Conservation (phyloP, 2,329 filamentous ascomycete genomes). For the Fonsecaea nubica region DNA sequence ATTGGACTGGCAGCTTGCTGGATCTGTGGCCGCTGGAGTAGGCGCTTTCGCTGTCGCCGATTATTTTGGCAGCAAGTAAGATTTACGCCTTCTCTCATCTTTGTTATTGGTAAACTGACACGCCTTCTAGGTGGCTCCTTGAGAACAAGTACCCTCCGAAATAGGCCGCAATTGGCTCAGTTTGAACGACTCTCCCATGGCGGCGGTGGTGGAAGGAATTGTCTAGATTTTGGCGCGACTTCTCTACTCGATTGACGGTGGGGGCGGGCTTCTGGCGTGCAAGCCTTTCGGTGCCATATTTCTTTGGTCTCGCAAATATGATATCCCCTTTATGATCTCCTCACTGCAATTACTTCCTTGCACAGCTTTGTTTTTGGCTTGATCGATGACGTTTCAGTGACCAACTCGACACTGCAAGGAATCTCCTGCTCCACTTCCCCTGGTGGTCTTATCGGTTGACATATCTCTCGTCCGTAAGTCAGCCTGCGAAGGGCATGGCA, state of each 20-base stretch:
- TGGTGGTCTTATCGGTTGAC: not conserved
- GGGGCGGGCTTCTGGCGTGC: slow-evolving; percentile 31
- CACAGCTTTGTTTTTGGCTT: not conserved
- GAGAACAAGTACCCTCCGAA: slow-evolving; percentile 60
- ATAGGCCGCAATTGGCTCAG: slow-evolving; percentile 40
- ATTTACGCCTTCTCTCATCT: slow-evolving; percentile 8
- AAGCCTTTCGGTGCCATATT: slow-evolving; percentile 27
- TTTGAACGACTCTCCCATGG: slow-evolving; percentile 10
- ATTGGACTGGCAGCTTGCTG: slow-evolving; percentile 55
- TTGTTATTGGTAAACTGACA: slow-evolving; percentile 10
- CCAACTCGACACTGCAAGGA: not conserved
- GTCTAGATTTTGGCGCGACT: slow-evolving; percentile 26
- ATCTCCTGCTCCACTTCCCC: not conserved
- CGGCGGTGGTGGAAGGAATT: slow-evolving; percentile 8
- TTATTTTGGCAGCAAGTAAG: slow-evolving; percentile 58
- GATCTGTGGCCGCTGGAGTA: slow-evolving; percentile 51
- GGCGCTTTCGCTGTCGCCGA: slow-evolving; percentile 54
- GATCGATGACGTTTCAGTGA: not conserved
- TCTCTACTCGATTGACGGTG: slow-evolving; percentile 35
- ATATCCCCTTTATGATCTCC: slow-evolving; percentile 32
- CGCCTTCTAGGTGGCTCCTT: slow-evolving; percentile 54
- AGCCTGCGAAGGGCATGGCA: not conserved
- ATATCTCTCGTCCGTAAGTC: not conserved
- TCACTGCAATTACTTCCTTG: slow-evolving; percentile 5
- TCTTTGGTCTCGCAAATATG: slow-evolving; percentile 32